Evolutionary conservation across 2,329 filamentous ascomycete species (phyloP), one percentile per base, ranked within the genome.

Genomic region (Ilyonectria destructans): DNA sequence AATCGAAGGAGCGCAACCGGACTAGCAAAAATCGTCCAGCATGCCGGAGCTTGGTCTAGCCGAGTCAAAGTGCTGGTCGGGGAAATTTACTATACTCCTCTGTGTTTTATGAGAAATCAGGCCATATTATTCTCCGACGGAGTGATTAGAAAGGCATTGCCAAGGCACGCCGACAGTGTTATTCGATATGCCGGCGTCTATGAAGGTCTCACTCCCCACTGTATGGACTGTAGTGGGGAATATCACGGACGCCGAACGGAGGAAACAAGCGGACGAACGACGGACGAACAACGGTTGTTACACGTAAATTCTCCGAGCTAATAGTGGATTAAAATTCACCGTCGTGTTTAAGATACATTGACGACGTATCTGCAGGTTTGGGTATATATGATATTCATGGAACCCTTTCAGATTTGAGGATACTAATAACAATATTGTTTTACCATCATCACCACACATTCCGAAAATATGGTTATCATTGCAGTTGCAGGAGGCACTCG

Each of bases 401-500:
- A 33, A 33, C 8, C 31, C 31, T 33, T 10, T 33, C 8, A 33
- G 8, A 12, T 33, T 33, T 33, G 5, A 8, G 8, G 31, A 33
- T 33, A 8, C 31, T 33, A 8, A 12, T 33, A 33, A 2, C 10
- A 33, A 12, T 3, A 33, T 33, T 12, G 31, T 12, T 33, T 33
- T 33, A 33, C 31, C 31, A 33, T 6, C n/a, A 19, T 8, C 15
- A 43, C 40, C 5, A 6, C 15, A 7, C 17, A 43, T 43, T 4
- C 40, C n/a, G 6, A 17, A 7, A 23, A 46, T 3, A 58, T 58
- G 56, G 56, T 46, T 6, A 37, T 33, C 19, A 77, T 87, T 48
- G 85, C 83, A 58, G 80, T 87, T n/a, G 82, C 83, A 4, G 85
- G 85, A 58, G 85, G 85, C 17, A 83, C 81, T 1, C 84, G 85